Percentiles rank a stretch among this genome's conserved stretches.
Conservation (phyloP, 805 yeast genomes). For the Ogataea ramenticola region DNA sequence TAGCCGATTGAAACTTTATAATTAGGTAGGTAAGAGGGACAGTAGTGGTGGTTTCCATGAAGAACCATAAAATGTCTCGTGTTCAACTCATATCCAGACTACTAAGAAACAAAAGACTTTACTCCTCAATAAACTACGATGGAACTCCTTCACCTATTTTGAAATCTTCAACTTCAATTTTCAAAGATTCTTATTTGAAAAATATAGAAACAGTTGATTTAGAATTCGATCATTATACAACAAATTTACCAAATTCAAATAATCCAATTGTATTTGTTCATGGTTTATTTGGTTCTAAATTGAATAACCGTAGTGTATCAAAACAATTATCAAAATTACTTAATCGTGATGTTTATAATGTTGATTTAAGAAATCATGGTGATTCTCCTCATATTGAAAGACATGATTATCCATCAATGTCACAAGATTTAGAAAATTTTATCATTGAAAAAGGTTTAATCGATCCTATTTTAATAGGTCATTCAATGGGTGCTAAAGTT, state of each 20-base stretch:
- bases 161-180: slow-evolving; percentile 4
- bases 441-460: slow-evolving; percentile 36
- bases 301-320: slow-evolving; percentile 79
- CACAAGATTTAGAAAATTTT: slow-evolving; percentile 79
- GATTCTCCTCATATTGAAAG: slow-evolving; percentile 70
- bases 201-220: slow-evolving; percentile 45
- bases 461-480: slow-evolving; percentile 65
- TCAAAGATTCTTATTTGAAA: background rate
- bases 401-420: slow-evolving; percentile 74
- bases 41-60: no score
- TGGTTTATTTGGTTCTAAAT: slow-evolving; percentile 80
- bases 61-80: no score
- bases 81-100: no score
- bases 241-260: slow-evolving; percentile 10
- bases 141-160: slow-evolving; percentile 20
- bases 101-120: background rate
- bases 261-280: slow-evolving; percentile 73
- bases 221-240: slow-evolving; percentile 38
- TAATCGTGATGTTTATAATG: slow-evolving; percentile 52
- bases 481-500: slow-evolving; percentile 91
- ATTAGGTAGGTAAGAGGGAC: no score
- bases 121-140: slow-evolving; percentile 11
- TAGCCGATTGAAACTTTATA: no score
- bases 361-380: slow-evolving; percentile 89
- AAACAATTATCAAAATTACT: slow-evolving; percentile 41